Evolutionary conservation across 805 yeast genomes (phyloP).

Genomic region (Pichia cabralensis): DNA sequence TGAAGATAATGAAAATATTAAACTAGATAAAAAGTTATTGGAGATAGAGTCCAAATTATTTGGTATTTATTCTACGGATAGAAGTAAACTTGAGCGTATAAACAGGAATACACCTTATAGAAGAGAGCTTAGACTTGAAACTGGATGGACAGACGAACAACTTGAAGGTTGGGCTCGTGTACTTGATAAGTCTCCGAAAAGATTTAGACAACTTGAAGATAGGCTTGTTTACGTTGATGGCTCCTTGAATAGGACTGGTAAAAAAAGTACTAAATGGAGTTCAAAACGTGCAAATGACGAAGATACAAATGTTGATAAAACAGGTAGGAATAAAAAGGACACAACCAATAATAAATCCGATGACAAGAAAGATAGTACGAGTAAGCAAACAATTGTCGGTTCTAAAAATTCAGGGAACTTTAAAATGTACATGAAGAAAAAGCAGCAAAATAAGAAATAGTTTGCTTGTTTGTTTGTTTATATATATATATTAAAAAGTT

Average conservation of each 20-base stretch:
- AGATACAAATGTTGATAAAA: background rate
- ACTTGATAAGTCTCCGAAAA: slow-evolving; percentile 54
- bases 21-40: slow-evolving; percentile 7
- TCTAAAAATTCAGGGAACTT: slow-evolving; percentile 7
- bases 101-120: slow-evolving; percentile 41
- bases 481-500: no score
- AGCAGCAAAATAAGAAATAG: slow-evolving; percentile 22
- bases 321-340: background rate
- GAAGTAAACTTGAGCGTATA: slow-evolving; percentile 35
- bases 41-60: slow-evolving; percentile 46
- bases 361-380: slow-evolving; percentile 7
- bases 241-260: slow-evolving; percentile 16
- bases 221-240: slow-evolving; percentile 38
- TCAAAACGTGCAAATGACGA: slow-evolving; percentile 5
- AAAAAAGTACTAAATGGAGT: slow-evolving; percentile 16
- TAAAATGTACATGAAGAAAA: slow-evolving; percentile 14
- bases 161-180: slow-evolving; percentile 89
- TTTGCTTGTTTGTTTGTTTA: no score
- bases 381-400: background rate
- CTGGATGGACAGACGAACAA: slow-evolving; percentile 80
- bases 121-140: slow-evolving; percentile 37
- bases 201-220: slow-evolving; percentile 55
- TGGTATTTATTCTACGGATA: slow-evolving; percentile 42
- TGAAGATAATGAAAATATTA: slow-evolving; percentile 26
- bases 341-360: background rate